Percentiles rank a stretch among this genome's conserved stretches.
Evolutionary conservation across 164 flowering plant genomes (phyloP).

Genomic region (Dillenia suffruticosa): DNA sequence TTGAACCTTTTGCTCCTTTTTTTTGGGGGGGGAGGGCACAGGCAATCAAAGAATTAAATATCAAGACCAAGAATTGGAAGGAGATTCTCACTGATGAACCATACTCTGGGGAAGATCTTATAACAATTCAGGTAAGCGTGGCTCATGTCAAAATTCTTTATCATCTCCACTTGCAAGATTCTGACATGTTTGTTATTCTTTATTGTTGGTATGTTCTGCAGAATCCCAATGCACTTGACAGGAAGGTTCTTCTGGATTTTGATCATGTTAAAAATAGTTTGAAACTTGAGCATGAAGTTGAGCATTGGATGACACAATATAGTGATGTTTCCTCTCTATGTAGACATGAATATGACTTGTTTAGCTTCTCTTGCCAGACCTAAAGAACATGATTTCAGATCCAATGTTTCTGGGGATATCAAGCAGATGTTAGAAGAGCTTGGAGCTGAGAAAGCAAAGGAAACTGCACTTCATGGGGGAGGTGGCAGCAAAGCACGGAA

Average conservation of each 20-base stretch:
- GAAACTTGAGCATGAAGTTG: slow-evolving; percentile 93
- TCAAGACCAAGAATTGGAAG: slow-evolving; percentile 95
- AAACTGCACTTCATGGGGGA: slow-evolving; percentile 86
- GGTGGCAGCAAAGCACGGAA: slow-evolving; percentile 89
- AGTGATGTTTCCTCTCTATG: background rate
- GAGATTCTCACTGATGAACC: slow-evolving; percentile 97
- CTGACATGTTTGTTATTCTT: background rate
- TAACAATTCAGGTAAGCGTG: slow-evolving; percentile 81
- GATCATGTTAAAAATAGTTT: slow-evolving; percentile 86
- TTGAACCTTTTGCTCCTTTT: slow-evolving; percentile 1
- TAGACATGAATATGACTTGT: slow-evolving; percentile 1
- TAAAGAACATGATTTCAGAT: slow-evolving; percentile 53
- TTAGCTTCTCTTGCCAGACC: slow-evolving; percentile 32
- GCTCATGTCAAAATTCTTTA: background rate
- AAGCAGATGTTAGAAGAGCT: slow-evolving; percentile 93
- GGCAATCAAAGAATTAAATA: slow-evolving; percentile 91
- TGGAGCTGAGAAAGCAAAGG: slow-evolving; percentile 85
- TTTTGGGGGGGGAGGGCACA: slow-evolving; percentile 22
- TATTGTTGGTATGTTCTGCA: slow-evolving; percentile 22
- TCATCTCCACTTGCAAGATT: slow-evolving; percentile 1
- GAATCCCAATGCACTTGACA: slow-evolving; percentile 92
- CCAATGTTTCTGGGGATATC: slow-evolving; percentile 83
- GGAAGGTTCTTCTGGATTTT: slow-evolving; percentile 72
- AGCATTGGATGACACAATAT: slow-evolving; percentile 1
- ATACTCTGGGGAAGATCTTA: slow-evolving; percentile 70